Base-by-base conservation (phyloP, 1,139 yeast species). In the Saccharomyces pastorianus region DNA sequence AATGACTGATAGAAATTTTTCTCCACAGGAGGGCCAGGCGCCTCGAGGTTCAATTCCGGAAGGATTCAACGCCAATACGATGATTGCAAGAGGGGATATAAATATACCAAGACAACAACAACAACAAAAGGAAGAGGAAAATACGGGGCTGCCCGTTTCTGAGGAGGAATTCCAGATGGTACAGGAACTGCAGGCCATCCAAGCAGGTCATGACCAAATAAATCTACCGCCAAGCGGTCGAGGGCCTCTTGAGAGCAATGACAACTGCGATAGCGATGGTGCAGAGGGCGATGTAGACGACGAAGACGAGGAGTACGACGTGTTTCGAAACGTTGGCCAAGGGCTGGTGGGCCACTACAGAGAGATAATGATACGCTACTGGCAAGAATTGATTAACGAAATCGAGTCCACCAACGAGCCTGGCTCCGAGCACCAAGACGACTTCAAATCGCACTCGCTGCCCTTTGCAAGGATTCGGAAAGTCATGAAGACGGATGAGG, bases 401-500 rank as follows among this genome's bases (percentile, higher is more conserved):
- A 89, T 93, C 53, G 99, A 93, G 71, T 55, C 62, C 25, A 64
- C 69, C 13, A 69, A 69, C 47, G 72, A 69, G 48, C 69, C 69
- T 0, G 65, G 64, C 13, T 61, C 66, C 8, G 57, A 58, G 44
- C 59, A 60, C 50, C 58, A 62, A 34, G 69, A 69, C 68, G 96
- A 90, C 70, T 93, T 93, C 73, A 90, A 89, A 69, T 87, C 88
- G 61, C 97, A 93, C 70, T 96, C 91, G 61, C 75, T 93, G 59
- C 99, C 99, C 14, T 76, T 93, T 54, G 98, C 99, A 2, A 78
- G 99, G 62, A 93, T 93, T 63, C 91, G 93, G 64, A 74, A 75
- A 57, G 98, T 93, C 52, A 93, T 93, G 98, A 93, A 93, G 71
- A 91, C 98, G 0, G 99, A 93, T 68, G 96, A 90, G 68, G 98